phyloP scores from a whole-genome alignment of 202 grass and related monocot species.

The Panicum virgatum region DNA sequence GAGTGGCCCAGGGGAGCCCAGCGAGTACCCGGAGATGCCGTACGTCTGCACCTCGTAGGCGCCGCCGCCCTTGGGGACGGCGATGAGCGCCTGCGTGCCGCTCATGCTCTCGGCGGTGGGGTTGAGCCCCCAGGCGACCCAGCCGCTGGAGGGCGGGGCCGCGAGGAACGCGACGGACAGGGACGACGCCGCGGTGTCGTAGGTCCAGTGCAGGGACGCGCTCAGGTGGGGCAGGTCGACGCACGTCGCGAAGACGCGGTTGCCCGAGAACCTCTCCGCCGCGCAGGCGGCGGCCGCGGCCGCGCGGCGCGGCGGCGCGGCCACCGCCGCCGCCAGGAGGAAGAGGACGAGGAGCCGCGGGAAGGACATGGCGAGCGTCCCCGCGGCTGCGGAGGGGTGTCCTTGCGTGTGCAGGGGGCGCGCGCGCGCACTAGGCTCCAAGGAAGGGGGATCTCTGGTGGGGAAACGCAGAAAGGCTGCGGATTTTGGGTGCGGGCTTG shows the following conservation, averaged over 20 bases:
- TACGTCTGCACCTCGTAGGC: slow-evolving; percentile 64
- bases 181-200: slow-evolving; percentile 34
- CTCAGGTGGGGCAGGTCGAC: slow-evolving; percentile 56
- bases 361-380: slow-evolving; percentile 43
- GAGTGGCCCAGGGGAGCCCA: slow-evolving; percentile 8
- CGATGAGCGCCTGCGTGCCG: slow-evolving; percentile 74
- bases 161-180: slow-evolving; percentile 67
- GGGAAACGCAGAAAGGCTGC: background rate
- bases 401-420: background rate
- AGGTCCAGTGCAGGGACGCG: slow-evolving; percentile 75
- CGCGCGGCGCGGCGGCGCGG: background rate
- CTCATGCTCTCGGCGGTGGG: slow-evolving; percentile 39
- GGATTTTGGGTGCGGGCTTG: background rate
- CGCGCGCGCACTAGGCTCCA: background rate
- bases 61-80: slow-evolving; percentile 34
- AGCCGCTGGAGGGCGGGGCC: slow-evolving; percentile 44
- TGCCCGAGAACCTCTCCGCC: slow-evolving; percentile 43
- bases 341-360: slow-evolving; percentile 16
- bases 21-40: background rate
- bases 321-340: background rate
- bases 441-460: background rate
- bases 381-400: background rate
- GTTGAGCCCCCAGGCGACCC: slow-evolving; percentile 81
- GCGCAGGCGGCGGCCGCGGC: slow-evolving; percentile 26
- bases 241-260: slow-evolving; percentile 56